Conservation (phyloP, 2,329 filamentous ascomycete species). For the Leptographium flavum region DNA sequence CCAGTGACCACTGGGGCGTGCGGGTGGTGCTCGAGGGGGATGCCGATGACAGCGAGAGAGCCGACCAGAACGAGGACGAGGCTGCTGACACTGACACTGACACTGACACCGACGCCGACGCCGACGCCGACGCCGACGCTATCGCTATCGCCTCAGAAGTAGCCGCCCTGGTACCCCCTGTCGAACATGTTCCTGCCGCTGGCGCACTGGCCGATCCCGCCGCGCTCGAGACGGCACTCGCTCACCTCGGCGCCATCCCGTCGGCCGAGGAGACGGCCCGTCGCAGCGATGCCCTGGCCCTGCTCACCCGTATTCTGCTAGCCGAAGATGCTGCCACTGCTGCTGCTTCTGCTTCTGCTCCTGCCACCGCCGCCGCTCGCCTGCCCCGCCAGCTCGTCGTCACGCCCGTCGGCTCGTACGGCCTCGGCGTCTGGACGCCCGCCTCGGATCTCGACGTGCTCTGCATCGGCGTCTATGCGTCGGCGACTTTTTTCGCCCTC, state of each 20-base stretch:
- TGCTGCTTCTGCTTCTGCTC: neutral
- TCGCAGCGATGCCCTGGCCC: conserved; percentile 8
- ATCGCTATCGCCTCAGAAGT: conserved; percentile 7
- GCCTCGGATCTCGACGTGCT: conserved; percentile 52
- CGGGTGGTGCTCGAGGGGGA: conserved; percentile 24
- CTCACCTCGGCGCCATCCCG: conserved; percentile 28
- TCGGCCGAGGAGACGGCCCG: conserved; percentile 24
- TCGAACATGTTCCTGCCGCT: conserved; percentile 19
- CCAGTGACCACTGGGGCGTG: conserved; percentile 47
- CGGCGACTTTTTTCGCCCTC: conserved; percentile 46
- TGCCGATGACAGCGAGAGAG: neutral
- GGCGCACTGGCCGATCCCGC: conserved; percentile 17
- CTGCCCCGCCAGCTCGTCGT: conserved; percentile 30
- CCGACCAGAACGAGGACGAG: neutral
- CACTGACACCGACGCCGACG: too few species aligned
- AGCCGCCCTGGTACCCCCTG: conserved; percentile 16
- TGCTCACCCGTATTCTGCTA: conserved; percentile 4
- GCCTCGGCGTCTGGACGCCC: conserved; percentile 45
- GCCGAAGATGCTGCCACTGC: neutral
- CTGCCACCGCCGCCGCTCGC: conserved; percentile 9
- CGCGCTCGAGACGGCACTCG: conserved; percentile 24
- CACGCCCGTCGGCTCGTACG: conserved; percentile 51
- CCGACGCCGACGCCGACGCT: neutral
- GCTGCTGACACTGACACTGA: too few species aligned
- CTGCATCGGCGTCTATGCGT: conserved; percentile 47